A percentile compares a stretch with the other conserved stretches of the same genome.
These are phyloP conservation scores for Tirmania nivea DNA, from an alignment of 495 filamentous ascomycete species.

Conservation along the genomic window DNA sequence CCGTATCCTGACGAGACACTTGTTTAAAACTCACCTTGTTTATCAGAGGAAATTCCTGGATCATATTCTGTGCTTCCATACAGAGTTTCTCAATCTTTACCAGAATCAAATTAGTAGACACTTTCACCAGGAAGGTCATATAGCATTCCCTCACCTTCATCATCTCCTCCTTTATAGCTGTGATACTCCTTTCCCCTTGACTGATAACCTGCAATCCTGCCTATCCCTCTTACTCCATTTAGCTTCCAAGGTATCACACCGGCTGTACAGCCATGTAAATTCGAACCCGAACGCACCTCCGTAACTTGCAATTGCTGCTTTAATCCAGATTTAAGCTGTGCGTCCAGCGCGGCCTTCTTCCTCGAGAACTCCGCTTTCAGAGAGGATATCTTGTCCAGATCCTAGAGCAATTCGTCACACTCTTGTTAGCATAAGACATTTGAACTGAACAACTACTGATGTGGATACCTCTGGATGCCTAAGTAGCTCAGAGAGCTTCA, in stretches of 20 bases:
- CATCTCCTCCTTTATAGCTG: slow-evolving; percentile 88
- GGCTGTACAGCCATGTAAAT: no score
- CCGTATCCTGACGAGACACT: background rate
- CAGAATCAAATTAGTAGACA: slow-evolving; percentile 3
- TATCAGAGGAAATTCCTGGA: slow-evolving; percentile 90
- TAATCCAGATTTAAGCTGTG: slow-evolving; percentile 66
- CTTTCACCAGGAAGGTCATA: background rate
- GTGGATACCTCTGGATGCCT: slow-evolving; percentile 34
- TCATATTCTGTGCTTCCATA: slow-evolving; percentile 86
- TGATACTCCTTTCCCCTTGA: slow-evolving; percentile 42
- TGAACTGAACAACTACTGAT: background rate
- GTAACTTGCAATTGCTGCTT: slow-evolving; percentile 81
- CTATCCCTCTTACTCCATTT: no score
- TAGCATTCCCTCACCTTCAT: slow-evolving; percentile 32
- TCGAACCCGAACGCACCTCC: slow-evolving; percentile 24
- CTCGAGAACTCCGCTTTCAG: slow-evolving; percentile 83
- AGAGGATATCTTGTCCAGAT: slow-evolving; percentile 82
- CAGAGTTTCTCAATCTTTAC: slow-evolving; percentile 73
- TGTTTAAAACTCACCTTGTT: slow-evolving; percentile 38
- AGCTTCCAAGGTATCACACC: no score
- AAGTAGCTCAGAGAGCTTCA: slow-evolving; percentile 54
- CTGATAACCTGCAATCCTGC: no score
- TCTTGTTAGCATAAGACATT: background rate
- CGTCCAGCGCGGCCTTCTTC: slow-evolving; percentile 81
- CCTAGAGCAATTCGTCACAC: slow-evolving; percentile 22